A percentile compares a stretch with the other conserved stretches of the same genome.
Evolutionary conservation across 345 rosid genomes (phyloP).

Genomic region (Lagerstroemia speciosa): DNA sequence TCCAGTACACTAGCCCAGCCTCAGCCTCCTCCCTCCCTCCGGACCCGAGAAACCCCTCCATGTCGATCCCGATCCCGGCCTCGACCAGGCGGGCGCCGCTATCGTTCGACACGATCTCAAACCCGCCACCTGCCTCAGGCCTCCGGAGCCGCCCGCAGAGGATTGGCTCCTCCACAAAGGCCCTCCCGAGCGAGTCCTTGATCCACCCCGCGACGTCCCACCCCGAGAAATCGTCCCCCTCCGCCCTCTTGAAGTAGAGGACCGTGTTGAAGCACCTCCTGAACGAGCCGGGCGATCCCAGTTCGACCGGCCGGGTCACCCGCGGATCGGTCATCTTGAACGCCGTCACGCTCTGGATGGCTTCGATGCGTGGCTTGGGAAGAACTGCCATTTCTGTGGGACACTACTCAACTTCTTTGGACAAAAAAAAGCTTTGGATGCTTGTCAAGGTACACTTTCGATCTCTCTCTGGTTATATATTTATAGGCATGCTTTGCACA

Average conservation of each 20-base stretch:
- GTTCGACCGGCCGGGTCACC: constrained; percentile 25
- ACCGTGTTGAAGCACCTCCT: constrained; percentile 38
- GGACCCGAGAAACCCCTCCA: constrained; percentile 45
- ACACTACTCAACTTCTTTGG: not conserved
- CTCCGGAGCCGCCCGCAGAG: constrained; percentile 49
- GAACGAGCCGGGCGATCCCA: constrained; percentile 28
- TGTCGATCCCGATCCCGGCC: constrained; percentile 29
- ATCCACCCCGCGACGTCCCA: constrained; percentile 66
- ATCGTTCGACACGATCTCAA: constrained; percentile 70
- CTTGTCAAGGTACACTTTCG: not conserved
- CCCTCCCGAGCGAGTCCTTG: constrained; percentile 58
- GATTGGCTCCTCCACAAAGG: constrained; percentile 47
- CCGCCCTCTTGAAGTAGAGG: constrained; percentile 29
- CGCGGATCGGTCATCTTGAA: constrained; percentile 40
- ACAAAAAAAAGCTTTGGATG: not conserved
- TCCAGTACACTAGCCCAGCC: constrained; percentile 61
- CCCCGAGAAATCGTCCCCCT: constrained; percentile 37
- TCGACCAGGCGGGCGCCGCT: constrained; percentile 61
- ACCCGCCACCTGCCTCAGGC: constrained; percentile 23
- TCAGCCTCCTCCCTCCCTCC: constrained; percentile 32
- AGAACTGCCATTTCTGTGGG: constrained; percentile 13
- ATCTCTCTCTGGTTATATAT: not conserved
- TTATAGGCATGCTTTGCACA: too few species aligned
- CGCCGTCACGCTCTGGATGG: constrained; percentile 47
- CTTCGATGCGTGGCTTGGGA: constrained; percentile 32